These are phyloP conservation scores for Emmonsiellopsis sp. DNA, from an alignment of 2,329 filamentous ascomycete species.

Conservation along the genomic window DNA sequence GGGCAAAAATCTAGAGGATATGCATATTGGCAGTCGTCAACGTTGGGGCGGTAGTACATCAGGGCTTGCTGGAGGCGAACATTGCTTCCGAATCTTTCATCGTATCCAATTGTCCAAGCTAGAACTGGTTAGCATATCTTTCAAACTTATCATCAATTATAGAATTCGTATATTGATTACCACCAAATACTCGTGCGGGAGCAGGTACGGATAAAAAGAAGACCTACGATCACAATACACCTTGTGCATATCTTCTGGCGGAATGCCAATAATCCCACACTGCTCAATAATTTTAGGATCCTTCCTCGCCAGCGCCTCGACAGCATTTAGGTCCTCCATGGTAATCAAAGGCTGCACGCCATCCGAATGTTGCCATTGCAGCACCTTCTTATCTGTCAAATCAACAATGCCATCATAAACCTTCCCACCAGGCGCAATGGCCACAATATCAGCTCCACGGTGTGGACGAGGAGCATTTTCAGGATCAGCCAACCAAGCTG, in stretches of 20 bases:
- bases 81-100: conserved; percentile 73
- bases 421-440: conserved; percentile 66
- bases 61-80: conserved; percentile 81
- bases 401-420: conserved; percentile 78
- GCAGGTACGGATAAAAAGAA: background rate
- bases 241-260: conserved; percentile 79
- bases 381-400: conserved; percentile 54
- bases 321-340: conserved; percentile 76
- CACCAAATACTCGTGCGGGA: background rate
- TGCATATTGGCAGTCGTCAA: conserved; percentile 82
- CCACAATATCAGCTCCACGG: conserved; percentile 72
- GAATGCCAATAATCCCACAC: conserved; percentile 72
- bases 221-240: conserved; percentile 78
- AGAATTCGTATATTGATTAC: background rate
- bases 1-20: conserved; percentile 91
- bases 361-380: conserved; percentile 64
- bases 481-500: conserved; percentile 63
- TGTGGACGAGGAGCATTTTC: conserved; percentile 51
- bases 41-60: conserved; percentile 85
- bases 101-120: conserved; percentile 91
- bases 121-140: background rate
- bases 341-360: conserved; percentile 83
- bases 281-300: conserved; percentile 86
- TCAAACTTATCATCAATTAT: background rate
- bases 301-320: conserved; percentile 65